Percentiles rank a stretch among this genome's conserved stretches.
Evolutionary conservation across 306 rosid genomes (phyloP).

Genomic region (Malus asiatica): DNA sequence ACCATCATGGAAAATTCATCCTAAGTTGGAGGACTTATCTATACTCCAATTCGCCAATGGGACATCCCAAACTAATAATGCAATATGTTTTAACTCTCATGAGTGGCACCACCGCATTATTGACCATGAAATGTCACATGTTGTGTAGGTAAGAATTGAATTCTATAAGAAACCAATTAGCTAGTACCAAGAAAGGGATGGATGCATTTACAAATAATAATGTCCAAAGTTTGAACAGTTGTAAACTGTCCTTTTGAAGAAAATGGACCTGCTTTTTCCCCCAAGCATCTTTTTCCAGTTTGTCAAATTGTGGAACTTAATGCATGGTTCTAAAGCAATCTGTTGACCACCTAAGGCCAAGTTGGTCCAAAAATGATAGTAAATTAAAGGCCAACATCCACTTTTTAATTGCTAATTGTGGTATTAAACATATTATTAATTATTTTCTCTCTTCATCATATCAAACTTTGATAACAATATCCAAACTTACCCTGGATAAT

Average conservation of each 20-base stretch:
- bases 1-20: neutral
- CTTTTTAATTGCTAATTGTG: neutral
- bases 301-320: neutral
- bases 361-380: neutral
- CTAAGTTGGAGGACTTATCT: neutral
- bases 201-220: neutral
- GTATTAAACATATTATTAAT: neutral
- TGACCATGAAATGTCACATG: neutral
- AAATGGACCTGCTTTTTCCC: neutral
- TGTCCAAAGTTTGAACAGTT: neutral
- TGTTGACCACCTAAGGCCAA: neutral
- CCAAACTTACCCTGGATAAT: conserved; percentile 59
- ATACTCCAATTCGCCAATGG: no score
- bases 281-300: neutral
- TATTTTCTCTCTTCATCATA: neutral
- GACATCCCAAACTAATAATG: no score
- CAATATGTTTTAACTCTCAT: neutral
- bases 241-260: neutral
- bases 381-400: neutral
- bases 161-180: neutral
- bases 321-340: neutral
- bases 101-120: no score
- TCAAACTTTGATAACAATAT: neutral
- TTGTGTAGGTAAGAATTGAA: neutral
- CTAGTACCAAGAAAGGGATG: neutral